Evolutionary conservation across 108 stramenopile species (phyloP).

Genomic region (Cylindrotheca fusiformis): DNA sequence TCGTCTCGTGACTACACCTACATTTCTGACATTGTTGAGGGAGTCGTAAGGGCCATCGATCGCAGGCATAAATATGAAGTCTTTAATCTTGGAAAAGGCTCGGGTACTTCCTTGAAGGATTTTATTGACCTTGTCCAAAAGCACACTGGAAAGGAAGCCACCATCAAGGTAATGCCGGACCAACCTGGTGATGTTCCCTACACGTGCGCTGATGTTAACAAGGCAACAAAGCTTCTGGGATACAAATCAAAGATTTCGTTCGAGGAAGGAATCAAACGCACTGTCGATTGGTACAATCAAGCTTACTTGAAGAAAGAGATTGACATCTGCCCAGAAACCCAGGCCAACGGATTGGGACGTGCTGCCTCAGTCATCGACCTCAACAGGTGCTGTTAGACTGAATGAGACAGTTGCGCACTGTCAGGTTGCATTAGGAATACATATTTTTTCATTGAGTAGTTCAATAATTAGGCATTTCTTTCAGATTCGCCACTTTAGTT

Average conservation of each 20-base stretch:
- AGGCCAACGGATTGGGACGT: constrained; percentile 77
- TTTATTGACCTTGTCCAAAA: constrained; percentile 94
- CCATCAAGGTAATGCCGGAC: constrained; percentile 88
- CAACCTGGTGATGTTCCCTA: constrained; percentile 99
- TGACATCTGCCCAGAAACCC: constrained; percentile 65
- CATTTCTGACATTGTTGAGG: constrained; percentile 98
- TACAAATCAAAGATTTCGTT: constrained; percentile 90
- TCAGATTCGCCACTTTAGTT: too few species aligned
- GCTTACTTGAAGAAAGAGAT: constrained; percentile 58
- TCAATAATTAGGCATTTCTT: too few species aligned
- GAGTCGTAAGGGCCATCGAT: constrained; percentile 94
- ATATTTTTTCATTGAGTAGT: too few species aligned
- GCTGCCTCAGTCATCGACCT: constrained; percentile 56
- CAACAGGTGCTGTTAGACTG: neutral
- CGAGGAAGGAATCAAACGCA: constrained; percentile 92
- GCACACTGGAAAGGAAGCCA: constrained; percentile 82
- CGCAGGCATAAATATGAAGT: constrained; percentile 91
- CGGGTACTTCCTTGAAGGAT: constrained; percentile 84
- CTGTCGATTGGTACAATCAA: constrained; percentile 89
- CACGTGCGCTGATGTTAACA: constrained; percentile 95
- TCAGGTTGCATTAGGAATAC: too few species aligned
- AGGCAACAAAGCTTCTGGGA: constrained; percentile 86
- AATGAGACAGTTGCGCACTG: too few species aligned
- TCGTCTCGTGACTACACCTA: constrained; percentile 96
- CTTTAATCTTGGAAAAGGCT: constrained; percentile 96